A percentile compares a stretch with the other conserved stretches of the same genome.
Evolutionary conservation across 768 basidiomycete species (phyloP).

Genomic region (Lentinus tigrinus): DNA sequence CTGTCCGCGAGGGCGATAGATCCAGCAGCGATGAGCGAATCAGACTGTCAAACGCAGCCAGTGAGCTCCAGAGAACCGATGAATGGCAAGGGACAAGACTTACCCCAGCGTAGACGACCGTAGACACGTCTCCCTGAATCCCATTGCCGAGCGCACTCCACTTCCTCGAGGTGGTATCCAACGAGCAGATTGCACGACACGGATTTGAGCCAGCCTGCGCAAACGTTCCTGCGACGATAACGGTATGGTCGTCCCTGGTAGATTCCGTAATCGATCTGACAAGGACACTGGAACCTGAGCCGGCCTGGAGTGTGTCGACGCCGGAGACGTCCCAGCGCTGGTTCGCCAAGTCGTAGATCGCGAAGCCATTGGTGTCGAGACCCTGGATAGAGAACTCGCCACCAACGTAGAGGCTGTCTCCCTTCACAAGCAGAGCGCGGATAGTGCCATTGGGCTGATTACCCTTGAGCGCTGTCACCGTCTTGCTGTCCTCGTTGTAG

Average conservation of each 20-base stretch:
- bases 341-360: slow-evolving; percentile 71
- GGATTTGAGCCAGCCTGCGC: slow-evolving; percentile 68
- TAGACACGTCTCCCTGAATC: slow-evolving; percentile 75
- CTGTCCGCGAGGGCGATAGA: slow-evolving; percentile 67
- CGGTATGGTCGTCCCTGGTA: slow-evolving; percentile 51
- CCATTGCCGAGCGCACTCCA: slow-evolving; percentile 84
- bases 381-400: slow-evolving; percentile 74
- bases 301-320: slow-evolving; percentile 59
- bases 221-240: slow-evolving; percentile 91
- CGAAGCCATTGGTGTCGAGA: slow-evolving; percentile 64
- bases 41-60: slow-evolving; percentile 41
- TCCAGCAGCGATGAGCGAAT: slow-evolving; percentile 77
- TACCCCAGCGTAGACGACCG: slow-evolving; percentile 82
- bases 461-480: slow-evolving; percentile 56
- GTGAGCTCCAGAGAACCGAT: not conserved
- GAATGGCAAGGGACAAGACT: too few relatives aligned
- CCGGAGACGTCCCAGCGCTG: slow-evolving; percentile 61
- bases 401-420: slow-evolving; percentile 73
- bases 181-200: slow-evolving; percentile 79
- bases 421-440: slow-evolving; percentile 68
- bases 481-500: slow-evolving; percentile 57
- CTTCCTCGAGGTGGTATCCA: slow-evolving; percentile 63
- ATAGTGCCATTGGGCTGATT: slow-evolving; percentile 74
- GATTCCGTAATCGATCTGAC: slow-evolving; percentile 74
- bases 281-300: slow-evolving; percentile 51